These are phyloP conservation scores for Centrapalus pauciflorus DNA, from an alignment of 129 eudicot species.

Conservation along the genomic window DNA sequence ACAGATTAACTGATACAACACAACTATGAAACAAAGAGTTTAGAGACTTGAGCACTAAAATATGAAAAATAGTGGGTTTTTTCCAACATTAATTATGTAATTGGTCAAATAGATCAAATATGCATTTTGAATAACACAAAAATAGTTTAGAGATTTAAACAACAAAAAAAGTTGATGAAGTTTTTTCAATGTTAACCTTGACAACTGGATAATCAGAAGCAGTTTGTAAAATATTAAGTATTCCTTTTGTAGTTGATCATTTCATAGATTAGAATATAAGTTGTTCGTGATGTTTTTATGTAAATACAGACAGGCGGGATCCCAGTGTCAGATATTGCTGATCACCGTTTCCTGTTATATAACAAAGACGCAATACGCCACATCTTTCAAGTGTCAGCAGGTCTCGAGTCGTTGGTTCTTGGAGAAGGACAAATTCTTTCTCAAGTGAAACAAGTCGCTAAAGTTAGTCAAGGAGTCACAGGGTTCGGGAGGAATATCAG, in stretches of 20 bases:
- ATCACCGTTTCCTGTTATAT: slow-evolving; percentile 78
- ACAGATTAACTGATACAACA: too few species aligned
- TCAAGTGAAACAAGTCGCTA: slow-evolving; percentile 90
- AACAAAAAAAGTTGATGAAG: too few species aligned
- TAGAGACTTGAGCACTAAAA: too few species aligned
- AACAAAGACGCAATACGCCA: slow-evolving; percentile 85
- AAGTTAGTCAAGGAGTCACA: slow-evolving; percentile 74
- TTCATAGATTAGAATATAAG: not conserved
- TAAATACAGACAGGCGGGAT: slow-evolving; percentile 70
- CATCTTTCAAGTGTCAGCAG: slow-evolving; percentile 85
- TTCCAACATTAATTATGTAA: too few species aligned
- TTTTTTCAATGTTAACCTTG: too few species aligned
- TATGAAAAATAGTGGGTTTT: too few species aligned
- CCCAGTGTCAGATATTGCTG: slow-evolving; percentile 63
- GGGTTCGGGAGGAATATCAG: slow-evolving; percentile 92
- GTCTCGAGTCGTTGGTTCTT: slow-evolving; percentile 75
- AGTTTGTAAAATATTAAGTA: too few species aligned
- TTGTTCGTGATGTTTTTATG: not conserved
- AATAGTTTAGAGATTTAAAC: too few species aligned
- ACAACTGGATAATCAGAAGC: too few species aligned
- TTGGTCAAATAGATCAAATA: too few species aligned
- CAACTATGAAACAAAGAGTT: too few species aligned
- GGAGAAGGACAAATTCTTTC: slow-evolving; percentile 97
- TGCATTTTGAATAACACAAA: too few species aligned
- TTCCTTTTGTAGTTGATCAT: not conserved